Conservation (phyloP, 2,329 filamentous ascomycete species). For the Penicillium fuscoglaucum region DNA sequence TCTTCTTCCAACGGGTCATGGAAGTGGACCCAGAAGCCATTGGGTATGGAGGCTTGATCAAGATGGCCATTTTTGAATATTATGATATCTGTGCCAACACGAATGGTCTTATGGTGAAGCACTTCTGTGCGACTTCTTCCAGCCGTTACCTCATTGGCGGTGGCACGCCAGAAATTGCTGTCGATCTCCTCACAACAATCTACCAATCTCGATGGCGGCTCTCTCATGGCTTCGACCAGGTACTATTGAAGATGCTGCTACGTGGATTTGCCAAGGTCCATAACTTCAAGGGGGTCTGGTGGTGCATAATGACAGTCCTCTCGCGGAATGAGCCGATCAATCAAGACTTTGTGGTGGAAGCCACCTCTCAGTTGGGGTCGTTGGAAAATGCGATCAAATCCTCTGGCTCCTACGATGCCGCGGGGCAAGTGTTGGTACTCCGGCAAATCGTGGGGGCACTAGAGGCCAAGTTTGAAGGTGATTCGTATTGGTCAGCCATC, state of each 20-base stretch:
- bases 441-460: slow-evolving; percentile 5
- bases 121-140: slow-evolving; percentile 35
- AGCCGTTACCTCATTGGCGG: slow-evolving; percentile 31
- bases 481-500: slow-evolving; percentile 12
- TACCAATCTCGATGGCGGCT: slow-evolving; percentile 41
- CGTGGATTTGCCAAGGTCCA: slow-evolving; percentile 34
- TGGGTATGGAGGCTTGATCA: slow-evolving; percentile 30
- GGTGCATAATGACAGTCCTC: slow-evolving; percentile 43
- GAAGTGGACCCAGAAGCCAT: slow-evolving; percentile 22
- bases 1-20: slow-evolving; percentile 40
- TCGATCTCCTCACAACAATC: slow-evolving; percentile 37
- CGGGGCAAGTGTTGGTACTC: neutral
- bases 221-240: slow-evolving; percentile 36
- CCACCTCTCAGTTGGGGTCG: slow-evolving; percentile 7
- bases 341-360: slow-evolving; percentile 38
- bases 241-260: slow-evolving; percentile 41
- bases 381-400: neutral
- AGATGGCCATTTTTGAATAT: slow-evolving; percentile 42
- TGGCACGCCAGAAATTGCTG: slow-evolving; percentile 28
- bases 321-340: slow-evolving; percentile 34
- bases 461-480: slow-evolving; percentile 13
- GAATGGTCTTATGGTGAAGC: slow-evolving; percentile 36
- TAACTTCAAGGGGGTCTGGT: slow-evolving; percentile 40
- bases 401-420: neutral
- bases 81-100: slow-evolving; percentile 40